These are phyloP conservation scores for Pseudodiploospora longispora DNA, from an alignment of 2,329 filamentous ascomycete species.

Conservation along the genomic window DNA sequence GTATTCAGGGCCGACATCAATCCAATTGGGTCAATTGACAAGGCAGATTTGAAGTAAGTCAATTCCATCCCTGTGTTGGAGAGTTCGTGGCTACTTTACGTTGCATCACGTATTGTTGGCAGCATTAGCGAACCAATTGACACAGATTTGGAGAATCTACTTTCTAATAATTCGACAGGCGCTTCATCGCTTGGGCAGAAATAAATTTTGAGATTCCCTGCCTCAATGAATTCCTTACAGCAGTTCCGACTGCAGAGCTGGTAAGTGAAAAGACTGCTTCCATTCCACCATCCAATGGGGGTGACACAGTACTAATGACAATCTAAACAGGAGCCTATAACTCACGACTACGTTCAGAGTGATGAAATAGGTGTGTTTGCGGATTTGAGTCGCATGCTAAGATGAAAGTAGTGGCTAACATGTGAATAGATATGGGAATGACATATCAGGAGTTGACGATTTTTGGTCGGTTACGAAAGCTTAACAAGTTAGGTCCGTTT, in stretches of 20 bases:
- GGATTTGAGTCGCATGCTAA: neutral
- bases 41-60: conserved; percentile 47
- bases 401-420: no score
- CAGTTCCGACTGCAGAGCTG: conserved; percentile 46
- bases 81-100: no score
- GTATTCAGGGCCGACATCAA: conserved; percentile 28
- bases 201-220: conserved; percentile 52
- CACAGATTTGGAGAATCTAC: no score
- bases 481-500: conserved; percentile 34
- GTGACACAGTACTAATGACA: no score
- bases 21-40: conserved; percentile 26
- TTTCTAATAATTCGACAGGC: conserved; percentile 19
- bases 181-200: conserved; percentile 53
- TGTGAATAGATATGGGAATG: conserved; percentile 31
- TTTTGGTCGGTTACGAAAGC: conserved; percentile 32
- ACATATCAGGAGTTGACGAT: conserved; percentile 32
- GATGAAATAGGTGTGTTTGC: neutral
- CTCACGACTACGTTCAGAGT: conserved; percentile 18
- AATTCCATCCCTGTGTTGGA: no score
- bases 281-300: no score
- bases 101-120: no score
- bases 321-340: conserved; percentile 24
- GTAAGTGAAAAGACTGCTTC: no score
- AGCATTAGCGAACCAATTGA: no score
- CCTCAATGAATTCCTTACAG: conserved; percentile 53